Conservation (phyloP, 192 early-diverging fungal species). For the Linnemannia exigua region DNA sequence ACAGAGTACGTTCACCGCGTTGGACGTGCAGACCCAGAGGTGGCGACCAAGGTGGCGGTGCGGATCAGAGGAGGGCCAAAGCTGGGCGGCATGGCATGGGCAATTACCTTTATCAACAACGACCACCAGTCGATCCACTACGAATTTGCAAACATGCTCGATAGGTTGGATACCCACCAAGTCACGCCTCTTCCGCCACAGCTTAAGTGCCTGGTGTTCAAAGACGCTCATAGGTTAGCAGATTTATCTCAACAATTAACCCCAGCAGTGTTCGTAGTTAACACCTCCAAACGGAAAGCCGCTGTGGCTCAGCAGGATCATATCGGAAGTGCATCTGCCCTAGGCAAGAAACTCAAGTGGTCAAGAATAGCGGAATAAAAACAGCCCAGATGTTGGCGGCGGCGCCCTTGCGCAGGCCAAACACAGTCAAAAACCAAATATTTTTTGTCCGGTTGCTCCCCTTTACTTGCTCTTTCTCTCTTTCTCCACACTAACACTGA, state of each 20-base stretch:
- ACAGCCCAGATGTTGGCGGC: not conserved
- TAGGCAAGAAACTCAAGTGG: not conserved
- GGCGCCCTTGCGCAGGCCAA: not conserved
- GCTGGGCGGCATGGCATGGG: constrained; percentile 61
- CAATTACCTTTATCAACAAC: constrained; percentile 72
- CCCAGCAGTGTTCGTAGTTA: not conserved
- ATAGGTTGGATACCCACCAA: constrained; percentile 43
- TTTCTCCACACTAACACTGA: not conserved
- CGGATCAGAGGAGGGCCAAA: constrained; percentile 36
- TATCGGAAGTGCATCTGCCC: not conserved
- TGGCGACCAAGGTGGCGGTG: constrained; percentile 33
- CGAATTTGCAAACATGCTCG: constrained; percentile 62
- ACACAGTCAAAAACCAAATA: not conserved
- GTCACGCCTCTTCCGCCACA: constrained; percentile 66
- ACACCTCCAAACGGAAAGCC: constrained; percentile 15
- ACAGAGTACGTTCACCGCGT: constrained; percentile 71
- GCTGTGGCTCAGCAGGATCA: not conserved
- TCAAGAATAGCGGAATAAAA: not conserved
- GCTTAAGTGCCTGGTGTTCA: constrained; percentile 25
- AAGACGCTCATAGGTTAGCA: no score
- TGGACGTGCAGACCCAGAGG: constrained; percentile 59
- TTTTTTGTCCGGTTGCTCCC: not conserved
- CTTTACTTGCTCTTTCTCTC: not conserved
- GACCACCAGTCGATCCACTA: constrained; percentile 62
- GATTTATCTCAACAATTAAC: not conserved